These are phyloP conservation scores for Corymbia citriodora DNA, from an alignment of 441 rosid species.

Conservation along the genomic window DNA sequence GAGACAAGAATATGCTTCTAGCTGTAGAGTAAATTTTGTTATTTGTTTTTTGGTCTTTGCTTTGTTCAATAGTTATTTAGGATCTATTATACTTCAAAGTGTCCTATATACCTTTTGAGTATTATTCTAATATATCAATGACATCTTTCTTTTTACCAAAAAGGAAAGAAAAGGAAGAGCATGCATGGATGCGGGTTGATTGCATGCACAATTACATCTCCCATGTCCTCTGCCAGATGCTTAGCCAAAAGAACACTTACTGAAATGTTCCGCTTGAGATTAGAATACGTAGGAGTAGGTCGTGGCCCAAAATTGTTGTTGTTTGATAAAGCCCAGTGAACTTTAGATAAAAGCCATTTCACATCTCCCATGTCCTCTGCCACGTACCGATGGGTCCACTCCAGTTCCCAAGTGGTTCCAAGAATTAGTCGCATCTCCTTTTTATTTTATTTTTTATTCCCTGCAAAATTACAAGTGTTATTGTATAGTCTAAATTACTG, in stretches of 20 bases:
- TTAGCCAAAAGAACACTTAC: not conserved
- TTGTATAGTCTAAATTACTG: not conserved
- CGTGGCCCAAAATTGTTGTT: not conserved
- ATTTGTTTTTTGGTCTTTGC: no score
- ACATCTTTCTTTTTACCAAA: no score
- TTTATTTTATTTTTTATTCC: not conserved
- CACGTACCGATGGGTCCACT: not conserved
- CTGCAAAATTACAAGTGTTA: not conserved
- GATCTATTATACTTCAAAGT: no score
- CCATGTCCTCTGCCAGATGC: no score
- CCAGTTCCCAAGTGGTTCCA: accelerated
- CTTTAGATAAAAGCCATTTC: not conserved
- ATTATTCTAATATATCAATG: no score
- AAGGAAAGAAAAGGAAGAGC: no score
- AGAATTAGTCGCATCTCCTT: accelerated
- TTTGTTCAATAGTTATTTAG: no score
- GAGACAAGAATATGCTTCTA: no score
- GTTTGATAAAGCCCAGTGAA: not conserved
- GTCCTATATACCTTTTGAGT: no score
- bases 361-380: not conserved
- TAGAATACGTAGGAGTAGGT: not conserved
- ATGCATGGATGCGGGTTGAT: no score
- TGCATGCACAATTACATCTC: no score
- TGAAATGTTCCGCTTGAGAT: not conserved
- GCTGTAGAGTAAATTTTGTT: no score